Evolutionary conservation across 2,329 filamentous ascomycete species (phyloP).

Genomic region (Fusarium odoratissimum): DNA sequence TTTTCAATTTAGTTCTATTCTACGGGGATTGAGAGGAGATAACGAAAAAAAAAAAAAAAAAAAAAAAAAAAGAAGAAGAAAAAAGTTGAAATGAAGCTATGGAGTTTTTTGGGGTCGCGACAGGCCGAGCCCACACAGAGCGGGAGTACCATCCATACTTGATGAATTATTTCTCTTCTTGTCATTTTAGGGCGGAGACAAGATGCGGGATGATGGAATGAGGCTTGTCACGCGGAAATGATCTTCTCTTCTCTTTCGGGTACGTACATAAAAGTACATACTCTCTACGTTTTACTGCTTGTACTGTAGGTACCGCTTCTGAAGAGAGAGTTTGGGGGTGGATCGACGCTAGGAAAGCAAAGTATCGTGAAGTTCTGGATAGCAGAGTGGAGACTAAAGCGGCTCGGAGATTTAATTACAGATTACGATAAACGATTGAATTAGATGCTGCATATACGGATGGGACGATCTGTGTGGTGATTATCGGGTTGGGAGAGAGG

Average conservation of each 20-base stretch:
- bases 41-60: background rate
- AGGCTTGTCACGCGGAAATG: conserved; percentile 7
- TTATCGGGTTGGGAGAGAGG: background rate
- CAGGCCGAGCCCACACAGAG: background rate
- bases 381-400: conserved; percentile 23
- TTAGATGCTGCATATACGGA: background rate
- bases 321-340: background rate
- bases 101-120: background rate
- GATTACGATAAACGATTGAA: background rate
- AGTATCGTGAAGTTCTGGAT: conserved; percentile 12
- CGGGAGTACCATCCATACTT: conserved; percentile 2
- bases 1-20: background rate
- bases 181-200: background rate
- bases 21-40: conserved; percentile 7
- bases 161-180: background rate
- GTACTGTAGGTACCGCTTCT: background rate
- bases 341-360: conserved; percentile 27
- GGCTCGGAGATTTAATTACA: conserved; percentile 21
- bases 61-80: background rate
- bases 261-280: background rate
- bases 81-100: background rate
- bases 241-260: background rate
- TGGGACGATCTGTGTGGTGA: background rate
- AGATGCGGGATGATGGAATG: conserved; percentile 5
- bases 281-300: background rate